Evolutionary conservation across 2,329 filamentous ascomycete species (phyloP).

Genomic region (Fusarium sp.): DNA sequence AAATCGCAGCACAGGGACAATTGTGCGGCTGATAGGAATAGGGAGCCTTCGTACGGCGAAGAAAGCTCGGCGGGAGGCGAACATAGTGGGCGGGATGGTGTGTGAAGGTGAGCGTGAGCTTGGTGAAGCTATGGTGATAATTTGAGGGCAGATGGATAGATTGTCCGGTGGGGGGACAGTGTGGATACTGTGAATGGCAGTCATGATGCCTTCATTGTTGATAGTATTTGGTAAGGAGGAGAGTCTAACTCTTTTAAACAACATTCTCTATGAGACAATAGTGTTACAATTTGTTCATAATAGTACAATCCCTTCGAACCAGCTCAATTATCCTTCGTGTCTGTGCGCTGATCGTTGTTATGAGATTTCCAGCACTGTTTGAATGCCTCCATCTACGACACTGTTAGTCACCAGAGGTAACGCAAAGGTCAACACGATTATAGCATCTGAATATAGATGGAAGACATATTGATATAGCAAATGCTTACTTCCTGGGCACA

Average conservation of each 20-base stretch:
- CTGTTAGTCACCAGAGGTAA: slow-evolving; percentile 26
- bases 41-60: slow-evolving; percentile 39
- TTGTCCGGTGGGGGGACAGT: slow-evolving; percentile 32
- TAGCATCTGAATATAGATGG: neutral
- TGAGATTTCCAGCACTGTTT: slow-evolving; percentile 91
- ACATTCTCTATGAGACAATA: slow-evolving; percentile 19
- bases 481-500: slow-evolving; percentile 88
- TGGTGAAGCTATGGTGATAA: slow-evolving; percentile 16
- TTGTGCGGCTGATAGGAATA: slow-evolving; percentile 28
- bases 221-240: neutral
- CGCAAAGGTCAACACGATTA: neutral
- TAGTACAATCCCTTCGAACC: neutral
- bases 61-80: slow-evolving; percentile 45
- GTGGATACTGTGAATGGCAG: neutral
- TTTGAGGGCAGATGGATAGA: slow-evolving; percentile 39
- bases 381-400: slow-evolving; percentile 85
- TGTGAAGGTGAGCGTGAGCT: slow-evolving; percentile 4
- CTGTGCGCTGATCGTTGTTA: slow-evolving; percentile 86
- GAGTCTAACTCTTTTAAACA: neutral
- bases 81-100: slow-evolving; percentile 43
- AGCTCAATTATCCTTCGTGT: slow-evolving; percentile 73
- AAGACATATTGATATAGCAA: accelerated
- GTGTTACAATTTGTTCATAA: neutral
- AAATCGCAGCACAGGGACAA: slow-evolving; percentile 41
- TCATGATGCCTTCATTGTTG: slow-evolving; percentile 33